Evolutionary conservation across 371 early-diverging fungal genomes (phyloP).

Genomic region (Haplosporangium sp.): DNA sequence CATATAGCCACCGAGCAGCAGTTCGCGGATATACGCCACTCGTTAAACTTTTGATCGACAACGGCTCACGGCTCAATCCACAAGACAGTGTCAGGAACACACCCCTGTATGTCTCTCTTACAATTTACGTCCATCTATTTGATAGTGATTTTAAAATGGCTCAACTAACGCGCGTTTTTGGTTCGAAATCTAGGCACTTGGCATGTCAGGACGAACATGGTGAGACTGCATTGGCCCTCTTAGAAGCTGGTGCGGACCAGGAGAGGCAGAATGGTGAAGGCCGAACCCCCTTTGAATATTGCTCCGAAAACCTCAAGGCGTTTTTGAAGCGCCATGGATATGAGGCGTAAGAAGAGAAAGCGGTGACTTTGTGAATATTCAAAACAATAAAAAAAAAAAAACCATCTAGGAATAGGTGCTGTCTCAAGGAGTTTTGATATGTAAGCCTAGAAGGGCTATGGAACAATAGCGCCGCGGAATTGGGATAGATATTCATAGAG

Average conservation of each 20-base stretch:
- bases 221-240: conserved; percentile 60
- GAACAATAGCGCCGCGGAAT: no score
- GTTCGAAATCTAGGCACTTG: conserved; percentile 55
- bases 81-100: conserved; percentile 65
- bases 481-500: no score
- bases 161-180: background rate
- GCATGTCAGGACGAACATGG: conserved; percentile 75
- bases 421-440: no score
- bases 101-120: conserved; percentile 52
- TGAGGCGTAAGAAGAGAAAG: conserved; percentile 7
- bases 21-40: conserved; percentile 61
- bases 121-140: background rate
- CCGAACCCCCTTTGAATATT: conserved; percentile 58
- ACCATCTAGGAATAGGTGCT: no score
- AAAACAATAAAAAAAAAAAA: no score
- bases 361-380: no score
- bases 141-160: no score
- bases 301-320: conserved; percentile 30
- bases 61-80: conserved; percentile 61
- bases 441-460: no score
- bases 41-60: conserved; percentile 57
- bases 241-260: conserved; percentile 61
- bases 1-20: conserved; percentile 64
- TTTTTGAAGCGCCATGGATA: conserved; percentile 46
- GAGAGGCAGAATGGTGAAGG: conserved; percentile 60